phyloP scores from a whole-genome alignment of 371 early-diverging fungal species.

The Sporodiniella umbellata region DNA sequence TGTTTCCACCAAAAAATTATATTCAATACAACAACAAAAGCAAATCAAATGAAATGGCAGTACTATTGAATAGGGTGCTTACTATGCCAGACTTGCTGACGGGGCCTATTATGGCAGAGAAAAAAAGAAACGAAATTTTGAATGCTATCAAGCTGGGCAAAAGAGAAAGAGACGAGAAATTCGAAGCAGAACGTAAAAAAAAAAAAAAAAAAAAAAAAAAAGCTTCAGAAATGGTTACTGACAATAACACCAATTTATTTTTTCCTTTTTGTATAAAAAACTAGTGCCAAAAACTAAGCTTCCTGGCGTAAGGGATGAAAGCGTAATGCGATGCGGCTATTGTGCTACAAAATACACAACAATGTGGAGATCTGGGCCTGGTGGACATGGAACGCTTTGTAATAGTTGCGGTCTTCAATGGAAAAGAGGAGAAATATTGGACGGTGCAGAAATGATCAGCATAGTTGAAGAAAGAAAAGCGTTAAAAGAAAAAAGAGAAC shows the following conservation, averaged over 20 bases:
- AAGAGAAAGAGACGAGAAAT: conserved; percentile 26
- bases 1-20: conserved; percentile 14
- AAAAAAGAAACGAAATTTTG: conserved; percentile 40
- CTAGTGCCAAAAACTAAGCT: conserved; percentile 13
- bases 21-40: conserved; percentile 11
- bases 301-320: conserved; percentile 32
- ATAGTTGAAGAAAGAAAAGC: conserved; percentile 23
- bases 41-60: not conserved
- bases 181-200: conserved; percentile 33
- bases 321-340: conserved; percentile 34
- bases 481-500: conserved; percentile 19
- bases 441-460: conserved; percentile 35
- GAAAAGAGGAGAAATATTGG: conserved; percentile 50
- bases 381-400: conserved; percentile 41
- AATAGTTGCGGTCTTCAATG: conserved; percentile 54
- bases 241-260: no score
- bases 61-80: not conserved
- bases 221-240: no score
- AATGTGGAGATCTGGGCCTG: conserved; percentile 48
- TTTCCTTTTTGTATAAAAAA: no score
- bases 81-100: conserved; percentile 33
- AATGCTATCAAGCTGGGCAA: conserved; percentile 41
- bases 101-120: conserved; percentile 42
- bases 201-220: no score
- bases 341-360: conserved; percentile 40